Conservation (phyloP, 352 stramenopile species). For the Phytopythium sindhum region DNA sequence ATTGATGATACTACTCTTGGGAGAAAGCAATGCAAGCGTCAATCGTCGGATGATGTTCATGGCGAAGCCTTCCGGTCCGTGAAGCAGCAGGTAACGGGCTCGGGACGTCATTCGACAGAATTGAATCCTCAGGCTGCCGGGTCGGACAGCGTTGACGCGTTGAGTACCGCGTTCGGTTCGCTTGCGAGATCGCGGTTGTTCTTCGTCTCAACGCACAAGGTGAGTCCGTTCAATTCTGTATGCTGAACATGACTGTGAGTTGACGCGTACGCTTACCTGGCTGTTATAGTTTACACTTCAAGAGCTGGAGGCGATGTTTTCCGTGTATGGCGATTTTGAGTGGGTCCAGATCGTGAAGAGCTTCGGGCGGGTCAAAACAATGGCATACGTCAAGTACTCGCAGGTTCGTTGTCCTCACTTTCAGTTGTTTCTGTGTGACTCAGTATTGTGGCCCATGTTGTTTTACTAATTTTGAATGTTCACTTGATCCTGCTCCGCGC, state of each 20-base stretch:
- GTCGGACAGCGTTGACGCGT: constrained; percentile 1
- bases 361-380: constrained; percentile 81
- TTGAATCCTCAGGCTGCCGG: neutral
- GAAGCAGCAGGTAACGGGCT: constrained; percentile 40
- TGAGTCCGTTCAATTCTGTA: constrained; percentile 7
- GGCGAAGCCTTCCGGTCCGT: constrained; percentile 26
- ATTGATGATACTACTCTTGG: constrained; percentile 18
- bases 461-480: neutral
- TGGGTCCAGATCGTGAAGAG: constrained; percentile 61
- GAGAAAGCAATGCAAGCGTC: constrained; percentile 52
- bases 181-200: constrained; percentile 42
- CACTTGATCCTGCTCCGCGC: constrained; percentile 8
- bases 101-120: neutral
- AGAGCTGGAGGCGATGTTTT: constrained; percentile 81
- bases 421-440: neutral
- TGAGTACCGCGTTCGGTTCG: neutral
- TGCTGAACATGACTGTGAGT: neutral
- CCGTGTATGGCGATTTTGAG: constrained; percentile 74
- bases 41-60: constrained; percentile 38
- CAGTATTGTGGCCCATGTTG: neutral
- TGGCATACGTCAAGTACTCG: constrained; percentile 78
- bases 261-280: neutral
- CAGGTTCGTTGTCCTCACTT: constrained; percentile 27
- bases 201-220: constrained; percentile 74
- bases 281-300: constrained; percentile 65